Conservation (phyloP, 2,329 filamentous ascomycete species). For the Calycina herbarum region DNA sequence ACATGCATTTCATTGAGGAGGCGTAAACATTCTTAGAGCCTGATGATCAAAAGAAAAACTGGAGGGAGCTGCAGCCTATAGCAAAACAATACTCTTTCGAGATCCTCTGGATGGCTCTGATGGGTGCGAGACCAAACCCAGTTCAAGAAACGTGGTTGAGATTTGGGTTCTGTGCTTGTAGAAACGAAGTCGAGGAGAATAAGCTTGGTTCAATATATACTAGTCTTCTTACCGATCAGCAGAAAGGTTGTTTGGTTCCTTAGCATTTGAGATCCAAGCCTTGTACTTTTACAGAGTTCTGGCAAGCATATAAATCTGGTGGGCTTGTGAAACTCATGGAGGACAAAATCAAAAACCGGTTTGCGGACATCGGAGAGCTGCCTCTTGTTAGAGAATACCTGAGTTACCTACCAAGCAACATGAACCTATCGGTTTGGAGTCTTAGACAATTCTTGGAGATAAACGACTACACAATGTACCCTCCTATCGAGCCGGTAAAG, state of each 20-base stretch:
- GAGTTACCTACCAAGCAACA: too few relatives aligned
- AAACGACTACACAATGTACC: too few relatives aligned
- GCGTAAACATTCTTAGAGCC: constrained; percentile 10
- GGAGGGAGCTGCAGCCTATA: constrained; percentile 9
- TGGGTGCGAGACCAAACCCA: constrained; percentile 8
- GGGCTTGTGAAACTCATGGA: constrained; percentile 11
- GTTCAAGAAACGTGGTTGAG: constrained; percentile 10
- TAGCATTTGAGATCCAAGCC: constrained; percentile 7
- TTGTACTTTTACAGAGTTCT: constrained; percentile 13
- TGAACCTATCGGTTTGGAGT: too few relatives aligned
- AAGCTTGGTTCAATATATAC: constrained; percentile 12
- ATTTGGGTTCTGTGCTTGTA: constrained; percentile 11
- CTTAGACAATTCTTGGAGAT: too few relatives aligned
- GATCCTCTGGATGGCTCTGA: constrained; percentile 10
- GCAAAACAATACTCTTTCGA: constrained; percentile 11
- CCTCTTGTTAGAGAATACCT: too few relatives aligned
- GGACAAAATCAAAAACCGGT: constrained; percentile 8
- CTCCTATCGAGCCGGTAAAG: too few relatives aligned
- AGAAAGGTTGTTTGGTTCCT: not conserved
- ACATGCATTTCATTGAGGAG: constrained; percentile 5
- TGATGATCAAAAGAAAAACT: constrained; percentile 11
- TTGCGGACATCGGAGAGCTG: too few relatives aligned
- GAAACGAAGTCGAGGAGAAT: constrained; percentile 10
- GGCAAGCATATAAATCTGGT: constrained; percentile 11
- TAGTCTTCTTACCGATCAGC: constrained; percentile 10